Conservation (phyloP, 345 rosid genomes). For the Eucalyptus victrix region DNA sequence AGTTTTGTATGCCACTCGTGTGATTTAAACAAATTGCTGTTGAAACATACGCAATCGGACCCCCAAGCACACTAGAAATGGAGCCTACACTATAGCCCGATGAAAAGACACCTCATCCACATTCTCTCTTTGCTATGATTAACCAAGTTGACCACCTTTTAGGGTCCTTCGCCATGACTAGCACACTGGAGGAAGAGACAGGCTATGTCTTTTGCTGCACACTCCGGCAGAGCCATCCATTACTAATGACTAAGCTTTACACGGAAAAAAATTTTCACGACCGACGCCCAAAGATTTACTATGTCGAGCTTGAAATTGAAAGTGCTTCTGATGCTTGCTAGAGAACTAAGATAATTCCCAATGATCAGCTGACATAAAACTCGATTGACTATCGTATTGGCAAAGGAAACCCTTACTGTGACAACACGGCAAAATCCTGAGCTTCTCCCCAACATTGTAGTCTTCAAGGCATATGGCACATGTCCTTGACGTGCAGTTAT, state of each 20-base stretch:
- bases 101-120: background rate
- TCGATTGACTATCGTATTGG: background rate
- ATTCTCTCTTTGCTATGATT: background rate
- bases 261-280: background rate
- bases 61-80: background rate
- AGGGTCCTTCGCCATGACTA: background rate
- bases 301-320: background rate
- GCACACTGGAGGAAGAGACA: background rate
- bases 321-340: background rate
- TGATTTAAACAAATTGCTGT: background rate
- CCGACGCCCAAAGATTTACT: background rate
- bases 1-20: background rate
- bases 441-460: slow-evolving; percentile 84
- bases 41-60: background rate
- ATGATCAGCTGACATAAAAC: background rate
- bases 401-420: slow-evolving; percentile 59
- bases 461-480: slow-evolving; percentile 98
- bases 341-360: background rate
- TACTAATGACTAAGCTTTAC: background rate
- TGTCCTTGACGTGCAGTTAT: slow-evolving; percentile 73
- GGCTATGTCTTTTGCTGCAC: background rate
- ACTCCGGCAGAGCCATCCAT: background rate
- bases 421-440: slow-evolving; percentile 80
- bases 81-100: background rate
- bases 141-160: background rate